A percentile compares a stretch with the other conserved stretches of the same genome.
Conservation (phyloP, 371 early-diverging fungal species). For the Mortierella sp. region DNA sequence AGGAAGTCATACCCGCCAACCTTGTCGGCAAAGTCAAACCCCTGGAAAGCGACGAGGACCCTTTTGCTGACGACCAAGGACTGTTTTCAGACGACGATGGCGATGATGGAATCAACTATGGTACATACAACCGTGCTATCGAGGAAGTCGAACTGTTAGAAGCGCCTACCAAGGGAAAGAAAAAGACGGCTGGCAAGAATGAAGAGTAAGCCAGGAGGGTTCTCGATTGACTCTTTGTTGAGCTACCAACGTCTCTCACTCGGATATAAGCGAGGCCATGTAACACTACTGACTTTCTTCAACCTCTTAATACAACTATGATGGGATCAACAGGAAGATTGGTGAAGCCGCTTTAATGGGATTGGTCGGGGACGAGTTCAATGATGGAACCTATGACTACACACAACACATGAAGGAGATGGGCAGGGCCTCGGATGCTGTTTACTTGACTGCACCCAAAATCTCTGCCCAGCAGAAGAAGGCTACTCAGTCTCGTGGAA, state of each 20-base stretch:
- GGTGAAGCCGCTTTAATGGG: conserved; percentile 87
- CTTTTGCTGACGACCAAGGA: conserved; percentile 34
- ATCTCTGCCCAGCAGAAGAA: conserved; percentile 54
- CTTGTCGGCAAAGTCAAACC: conserved; percentile 62
- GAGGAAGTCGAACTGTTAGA: conserved; percentile 45
- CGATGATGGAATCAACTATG: conserved; percentile 48
- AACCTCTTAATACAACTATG: no score
- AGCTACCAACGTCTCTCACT: no score
- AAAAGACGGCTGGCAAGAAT: conserved; percentile 15
- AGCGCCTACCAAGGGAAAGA: conserved; percentile 34
- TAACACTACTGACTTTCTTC: no score
- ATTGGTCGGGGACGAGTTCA: conserved; percentile 72
- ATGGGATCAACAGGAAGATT: conserved; percentile 59
- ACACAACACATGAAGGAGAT: conserved; percentile 89
- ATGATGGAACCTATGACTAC: conserved; percentile 93
- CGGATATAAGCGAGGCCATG: no score
- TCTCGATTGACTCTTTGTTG: background rate
- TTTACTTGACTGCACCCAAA: conserved; percentile 79
- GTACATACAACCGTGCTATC: conserved; percentile 39
- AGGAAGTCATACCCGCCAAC: conserved; percentile 79
- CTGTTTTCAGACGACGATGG: conserved; percentile 19
- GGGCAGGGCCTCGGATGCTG: conserved; percentile 80
- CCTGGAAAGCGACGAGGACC: conserved; percentile 33
- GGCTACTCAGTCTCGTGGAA: conserved; percentile 42
- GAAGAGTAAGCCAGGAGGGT: conserved; percentile 21